Base-by-base conservation (phyloP, 345 rosid genomes). In the Kandelia obovata region DNA sequence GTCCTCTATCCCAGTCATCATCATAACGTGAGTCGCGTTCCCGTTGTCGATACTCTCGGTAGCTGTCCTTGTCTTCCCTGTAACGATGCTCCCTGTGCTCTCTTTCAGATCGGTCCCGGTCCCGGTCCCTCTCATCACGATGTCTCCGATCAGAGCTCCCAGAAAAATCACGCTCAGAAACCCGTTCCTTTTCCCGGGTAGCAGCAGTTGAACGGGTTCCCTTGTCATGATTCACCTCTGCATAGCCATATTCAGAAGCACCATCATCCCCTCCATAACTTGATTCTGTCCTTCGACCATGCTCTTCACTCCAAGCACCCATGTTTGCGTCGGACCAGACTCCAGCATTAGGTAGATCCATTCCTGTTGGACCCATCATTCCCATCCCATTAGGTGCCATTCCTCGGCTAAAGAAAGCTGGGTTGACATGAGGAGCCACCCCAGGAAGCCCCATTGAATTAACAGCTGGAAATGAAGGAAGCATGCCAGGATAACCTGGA, bases 351-450 rank as follows among this genome's bases (percentile, higher is more conserved):
- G 88, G 91, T 27, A 89, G 92, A 73, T 88, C 96, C 66, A 86
- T 78, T 61, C 83, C 88, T 61, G 82, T 46, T 28, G 75, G 64
- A 7, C 86, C 89, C 91, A 88, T 85, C 93, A 90, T 90, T 49
- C 93, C 91, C 90, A 90, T 86, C 64, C 83, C 91, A 76, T 76
- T 83, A 84, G 86, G 84, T 4, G 89, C 89, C 90, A 90, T 88
- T 59, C 91, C 90, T 60, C 87, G 80, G 39, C 86, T 87, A 73
- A 90, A 90, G 67, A 90, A 86, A 23, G 93, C 91, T 27, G 93
- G 93, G 74, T 90, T 90, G 52, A 90, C 87, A 78, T 90, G 96
- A 43, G 96, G 96, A 74, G 93, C 96, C 58, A 88, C 93, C 49
- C 93, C 96, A 69, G 91, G 89, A 71, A 88, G 78, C 58, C 93